phyloP scores from a whole-genome alignment of 805 yeast species.

The Danielia reshetovae region DNA sequence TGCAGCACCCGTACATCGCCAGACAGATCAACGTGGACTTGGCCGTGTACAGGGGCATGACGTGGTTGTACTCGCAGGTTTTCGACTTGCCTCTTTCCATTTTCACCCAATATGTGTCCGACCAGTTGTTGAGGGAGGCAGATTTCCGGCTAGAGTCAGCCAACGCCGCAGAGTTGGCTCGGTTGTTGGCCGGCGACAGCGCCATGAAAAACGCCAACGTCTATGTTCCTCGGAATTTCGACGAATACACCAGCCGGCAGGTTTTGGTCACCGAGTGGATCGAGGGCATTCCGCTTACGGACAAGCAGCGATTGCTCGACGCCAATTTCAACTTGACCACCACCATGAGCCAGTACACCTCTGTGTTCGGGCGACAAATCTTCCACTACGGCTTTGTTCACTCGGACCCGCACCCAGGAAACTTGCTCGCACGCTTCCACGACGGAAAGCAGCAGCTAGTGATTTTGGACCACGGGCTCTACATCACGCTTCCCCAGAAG shows the following conservation, averaged over 20 bases:
- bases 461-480: slow-evolving; percentile 72
- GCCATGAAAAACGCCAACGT: slow-evolving; percentile 36
- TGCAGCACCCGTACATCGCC: slow-evolving; percentile 60
- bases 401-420: slow-evolving; percentile 83
- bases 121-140: slow-evolving; percentile 56
- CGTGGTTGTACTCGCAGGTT: slow-evolving; percentile 50
- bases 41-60: slow-evolving; percentile 48
- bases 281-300: slow-evolving; percentile 60
- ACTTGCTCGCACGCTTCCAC: slow-evolving; percentile 51
- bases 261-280: slow-evolving; percentile 73
- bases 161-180: slow-evolving; percentile 44
- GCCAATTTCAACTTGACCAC: slow-evolving; percentile 34
- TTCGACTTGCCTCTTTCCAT: slow-evolving; percentile 63
- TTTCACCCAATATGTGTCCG: slow-evolving; percentile 53
- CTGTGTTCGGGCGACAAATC: slow-evolving; percentile 53
- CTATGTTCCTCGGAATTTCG: slow-evolving; percentile 53
- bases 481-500: slow-evolving; percentile 47
- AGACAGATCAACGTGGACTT: slow-evolving; percentile 62
- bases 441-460: slow-evolving; percentile 52
- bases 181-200: slow-evolving; percentile 39
- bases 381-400: slow-evolving; percentile 67
- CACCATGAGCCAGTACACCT: slow-evolving; percentile 49
- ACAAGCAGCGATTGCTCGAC: slow-evolving; percentile 38
- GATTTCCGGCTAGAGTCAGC: slow-evolving; percentile 54
- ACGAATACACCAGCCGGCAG: slow-evolving; percentile 42